Evolutionary conservation across 805 yeast genomes (phyloP).

Genomic region (Myxozyma vanderwaltii): DNA sequence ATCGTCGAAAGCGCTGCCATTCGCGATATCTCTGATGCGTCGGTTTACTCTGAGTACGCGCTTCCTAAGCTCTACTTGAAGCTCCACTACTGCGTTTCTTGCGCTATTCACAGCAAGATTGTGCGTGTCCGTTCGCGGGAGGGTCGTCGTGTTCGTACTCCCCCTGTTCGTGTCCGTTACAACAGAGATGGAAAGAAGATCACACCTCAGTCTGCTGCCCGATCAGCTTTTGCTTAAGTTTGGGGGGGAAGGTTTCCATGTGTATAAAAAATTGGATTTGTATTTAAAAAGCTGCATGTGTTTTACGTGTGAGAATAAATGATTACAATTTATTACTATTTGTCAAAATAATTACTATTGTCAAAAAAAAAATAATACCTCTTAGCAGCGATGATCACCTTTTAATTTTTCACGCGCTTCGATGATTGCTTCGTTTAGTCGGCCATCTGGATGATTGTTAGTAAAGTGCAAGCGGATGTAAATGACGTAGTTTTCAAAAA

Average conservation of each 20-base stretch:
- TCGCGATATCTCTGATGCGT: conserved; percentile 99
- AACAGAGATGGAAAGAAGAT: conserved; percentile 88
- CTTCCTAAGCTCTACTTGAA: conserved; percentile 99
- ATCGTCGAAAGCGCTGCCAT: conserved; percentile 99
- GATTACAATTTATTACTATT: too few relatives aligned
- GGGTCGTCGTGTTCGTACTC: conserved; percentile 98
- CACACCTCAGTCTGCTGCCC: conserved; percentile 96
- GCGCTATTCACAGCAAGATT: conserved; percentile 99
- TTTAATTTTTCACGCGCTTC: conserved; percentile 40
- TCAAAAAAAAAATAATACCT: neutral
- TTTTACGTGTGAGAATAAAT: neutral
- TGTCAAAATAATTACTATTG: neutral
- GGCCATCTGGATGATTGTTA: conserved; percentile 38
- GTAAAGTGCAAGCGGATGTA: neutral
- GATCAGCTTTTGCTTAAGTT: conserved; percentile 64
- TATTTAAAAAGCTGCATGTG: too few relatives aligned
- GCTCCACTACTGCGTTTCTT: conserved; percentile 99
- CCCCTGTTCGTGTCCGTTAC: conserved; percentile 99
- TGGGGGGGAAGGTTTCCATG: too few relatives aligned
- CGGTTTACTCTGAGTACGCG: conserved; percentile 98
- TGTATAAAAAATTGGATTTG: too few relatives aligned
- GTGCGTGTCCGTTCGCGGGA: conserved; percentile 99
- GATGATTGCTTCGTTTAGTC: conserved; percentile 45
- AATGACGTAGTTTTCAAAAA: neutral
- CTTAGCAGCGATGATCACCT: conserved; percentile 39